Conservation (phyloP, 805 yeast genomes). For the Metahyphopichia silvanorum region DNA sequence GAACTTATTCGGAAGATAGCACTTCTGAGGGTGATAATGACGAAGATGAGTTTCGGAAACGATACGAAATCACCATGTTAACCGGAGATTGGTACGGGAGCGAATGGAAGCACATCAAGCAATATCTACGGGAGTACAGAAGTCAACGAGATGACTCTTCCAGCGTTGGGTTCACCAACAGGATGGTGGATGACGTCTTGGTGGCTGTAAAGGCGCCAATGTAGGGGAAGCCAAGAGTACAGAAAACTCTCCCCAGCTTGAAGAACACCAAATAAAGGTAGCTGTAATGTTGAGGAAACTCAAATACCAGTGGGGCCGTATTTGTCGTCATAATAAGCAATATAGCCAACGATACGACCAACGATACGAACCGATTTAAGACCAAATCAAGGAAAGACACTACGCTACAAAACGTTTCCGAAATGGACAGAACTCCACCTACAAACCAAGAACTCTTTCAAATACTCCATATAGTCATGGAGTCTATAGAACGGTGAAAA, state of each 20-base stretch:
- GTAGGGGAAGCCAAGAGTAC: conserved; percentile 8
- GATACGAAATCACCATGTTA: conserved; percentile 28
- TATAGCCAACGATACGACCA: no score
- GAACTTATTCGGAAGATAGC: conserved; percentile 8
- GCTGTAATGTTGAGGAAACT: no score
- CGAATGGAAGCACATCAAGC: conserved; percentile 31
- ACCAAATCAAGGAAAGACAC: no score
- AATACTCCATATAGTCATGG: no score
- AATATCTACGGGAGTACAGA: conserved; percentile 19
- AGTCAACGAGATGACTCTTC: conserved; percentile 16
- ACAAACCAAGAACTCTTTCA: no score
- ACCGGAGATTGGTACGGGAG: conserved; percentile 45
- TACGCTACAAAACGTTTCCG: no score
- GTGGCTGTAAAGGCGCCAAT: conserved; percentile 35
- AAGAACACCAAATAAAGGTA: no score
- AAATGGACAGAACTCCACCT: no score
- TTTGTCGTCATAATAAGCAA: no score
- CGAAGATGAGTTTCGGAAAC: conserved; percentile 12
- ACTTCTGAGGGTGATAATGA: conserved; percentile 3
- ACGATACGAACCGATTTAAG: no score
- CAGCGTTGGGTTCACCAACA: conserved; percentile 33
- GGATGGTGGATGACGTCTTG: conserved; percentile 35
- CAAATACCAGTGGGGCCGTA: no score
- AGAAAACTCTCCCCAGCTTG: neutral
- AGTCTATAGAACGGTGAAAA: no score